Evolutionary conservation across 345 rosid species (phyloP).

Genomic region (Eucalyptus erythrocorys): DNA sequence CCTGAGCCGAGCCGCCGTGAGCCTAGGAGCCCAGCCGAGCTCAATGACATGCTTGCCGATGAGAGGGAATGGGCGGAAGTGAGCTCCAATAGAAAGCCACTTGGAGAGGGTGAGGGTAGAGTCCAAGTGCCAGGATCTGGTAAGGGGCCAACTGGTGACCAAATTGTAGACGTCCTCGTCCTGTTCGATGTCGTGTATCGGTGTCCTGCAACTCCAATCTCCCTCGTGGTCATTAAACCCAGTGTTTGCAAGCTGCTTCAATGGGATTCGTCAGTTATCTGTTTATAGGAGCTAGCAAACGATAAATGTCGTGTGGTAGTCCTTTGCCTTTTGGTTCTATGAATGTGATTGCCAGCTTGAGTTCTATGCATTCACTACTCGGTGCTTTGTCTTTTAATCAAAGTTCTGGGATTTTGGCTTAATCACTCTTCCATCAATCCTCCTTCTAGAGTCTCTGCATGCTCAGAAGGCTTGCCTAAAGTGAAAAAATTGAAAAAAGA

Average conservation of each 20-base stretch:
- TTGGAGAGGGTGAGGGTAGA: not conserved
- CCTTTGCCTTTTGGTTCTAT: not conserved
- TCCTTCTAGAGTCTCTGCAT: too few relatives aligned
- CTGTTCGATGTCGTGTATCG: too few relatives aligned
- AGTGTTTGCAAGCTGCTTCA: not conserved
- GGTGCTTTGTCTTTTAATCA: not conserved
- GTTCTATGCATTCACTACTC: accelerated
- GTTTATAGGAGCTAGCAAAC: not conserved
- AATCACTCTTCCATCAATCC: not conserved
- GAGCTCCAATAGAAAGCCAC: not conserved
- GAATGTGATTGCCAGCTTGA: not conserved
- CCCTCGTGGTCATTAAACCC: not conserved
- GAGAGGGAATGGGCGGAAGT: not conserved
- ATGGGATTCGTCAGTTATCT: not conserved
- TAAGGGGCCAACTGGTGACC: not conserved
- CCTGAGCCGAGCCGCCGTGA: too few relatives aligned
- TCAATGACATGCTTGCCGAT: not conserved
- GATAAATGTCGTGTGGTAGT: not conserved
- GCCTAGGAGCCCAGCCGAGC: not conserved
- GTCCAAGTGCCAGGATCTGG: accelerated
- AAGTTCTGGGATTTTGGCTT: not conserved
- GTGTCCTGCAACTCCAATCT: accelerated
- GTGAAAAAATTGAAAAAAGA: too few relatives aligned
- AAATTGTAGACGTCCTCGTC: too few relatives aligned
- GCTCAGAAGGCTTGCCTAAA: too few relatives aligned